A percentile compares a stretch with the other conserved stretches of the same genome.
These are phyloP conservation scores for Phytophthora macrochlamydospora DNA, from an alignment of 352 stramenopile genomes.

Conservation along the genomic window DNA sequence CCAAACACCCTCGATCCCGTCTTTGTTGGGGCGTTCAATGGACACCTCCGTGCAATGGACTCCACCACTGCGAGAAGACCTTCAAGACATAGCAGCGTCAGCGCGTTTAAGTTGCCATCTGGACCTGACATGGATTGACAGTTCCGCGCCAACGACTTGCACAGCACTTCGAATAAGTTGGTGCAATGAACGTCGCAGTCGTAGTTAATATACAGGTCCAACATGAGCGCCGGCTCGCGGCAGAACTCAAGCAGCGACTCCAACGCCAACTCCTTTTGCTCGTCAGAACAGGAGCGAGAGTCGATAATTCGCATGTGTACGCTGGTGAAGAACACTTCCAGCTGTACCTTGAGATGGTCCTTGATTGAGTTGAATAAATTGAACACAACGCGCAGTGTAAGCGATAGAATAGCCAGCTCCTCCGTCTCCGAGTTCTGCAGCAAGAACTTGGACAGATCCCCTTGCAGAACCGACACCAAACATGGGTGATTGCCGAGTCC, in stretches of 20 bases:
- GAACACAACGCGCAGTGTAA: constrained; percentile 97
- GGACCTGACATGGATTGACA: constrained; percentile 74
- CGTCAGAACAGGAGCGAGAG: constrained; percentile 77
- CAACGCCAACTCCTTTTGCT: constrained; percentile 87
- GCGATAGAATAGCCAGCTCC: constrained; percentile 91
- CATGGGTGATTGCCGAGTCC: constrained; percentile 75
- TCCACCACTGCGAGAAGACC: constrained; percentile 95
- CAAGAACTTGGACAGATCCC: constrained; percentile 97
- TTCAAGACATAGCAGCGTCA: constrained; percentile 78
- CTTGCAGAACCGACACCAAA: constrained; percentile 90
- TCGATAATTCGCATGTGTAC: constrained; percentile 96
- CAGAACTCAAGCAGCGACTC: constrained; percentile 98
- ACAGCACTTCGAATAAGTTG: constrained; percentile 98
- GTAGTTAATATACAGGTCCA: constrained; percentile 99
- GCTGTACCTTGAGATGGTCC: constrained; percentile 98
- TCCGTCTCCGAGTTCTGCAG: constrained; percentile 96
- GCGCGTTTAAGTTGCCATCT: constrained; percentile 66
- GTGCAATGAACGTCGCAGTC: constrained; percentile 99
- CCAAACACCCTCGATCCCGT: constrained; percentile 31
- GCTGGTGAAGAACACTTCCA: constrained; percentile 99
- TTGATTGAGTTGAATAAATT: constrained; percentile 99
- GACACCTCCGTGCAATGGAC: constrained; percentile 89
- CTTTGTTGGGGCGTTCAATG: constrained; percentile 45
- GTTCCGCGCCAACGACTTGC: constrained; percentile 91
- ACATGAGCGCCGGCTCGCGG: constrained; percentile 96